phyloP scores from a whole-genome alignment of 2,329 filamentous ascomycete species.

The Clonostachys byssicola region DNA sequence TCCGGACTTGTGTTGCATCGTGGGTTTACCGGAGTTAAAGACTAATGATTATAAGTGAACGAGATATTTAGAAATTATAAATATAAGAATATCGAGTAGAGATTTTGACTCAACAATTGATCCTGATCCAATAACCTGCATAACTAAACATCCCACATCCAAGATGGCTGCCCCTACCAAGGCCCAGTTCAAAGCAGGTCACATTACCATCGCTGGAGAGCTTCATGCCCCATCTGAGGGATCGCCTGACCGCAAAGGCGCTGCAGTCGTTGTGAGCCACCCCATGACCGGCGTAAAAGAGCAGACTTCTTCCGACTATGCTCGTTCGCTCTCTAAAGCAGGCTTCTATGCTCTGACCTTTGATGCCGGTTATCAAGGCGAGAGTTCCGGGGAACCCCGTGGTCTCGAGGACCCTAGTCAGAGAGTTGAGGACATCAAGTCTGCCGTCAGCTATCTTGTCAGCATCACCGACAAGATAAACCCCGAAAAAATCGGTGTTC shows the following conservation, averaged over 20 bases:
- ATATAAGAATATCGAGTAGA: too few relatives aligned
- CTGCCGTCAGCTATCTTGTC: conserved; percentile 25
- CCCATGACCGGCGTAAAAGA: conserved; percentile 28
- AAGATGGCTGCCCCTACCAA: neutral
- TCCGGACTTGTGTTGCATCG: too few relatives aligned
- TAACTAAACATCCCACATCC: neutral
- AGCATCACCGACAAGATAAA: conserved; percentile 13
- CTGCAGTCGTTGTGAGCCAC: conserved; percentile 19
- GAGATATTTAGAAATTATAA: too few relatives aligned
- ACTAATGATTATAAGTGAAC: too few relatives aligned
- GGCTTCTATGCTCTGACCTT: conserved; percentile 27
- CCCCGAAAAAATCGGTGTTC: conserved; percentile 22
- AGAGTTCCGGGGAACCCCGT: conserved; percentile 24
- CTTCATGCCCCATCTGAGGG: neutral
- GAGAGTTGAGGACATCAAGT: conserved; percentile 25
- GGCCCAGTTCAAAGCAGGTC: neutral
- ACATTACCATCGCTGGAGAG: neutral
- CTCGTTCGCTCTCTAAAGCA: conserved; percentile 15
- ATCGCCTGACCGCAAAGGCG: neutral
- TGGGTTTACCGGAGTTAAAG: too few relatives aligned
- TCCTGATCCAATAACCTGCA: too few relatives aligned
- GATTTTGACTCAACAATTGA: too few relatives aligned
- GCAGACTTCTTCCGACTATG: conserved; percentile 26
- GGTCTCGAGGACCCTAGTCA: conserved; percentile 28
- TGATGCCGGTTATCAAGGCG: conserved; percentile 31